Evolutionary conservation across 1,284 basidiomycete species (phyloP), one percentile per base, ranked within the genome.

Genomic region (Wolfiporia cocos): DNA sequence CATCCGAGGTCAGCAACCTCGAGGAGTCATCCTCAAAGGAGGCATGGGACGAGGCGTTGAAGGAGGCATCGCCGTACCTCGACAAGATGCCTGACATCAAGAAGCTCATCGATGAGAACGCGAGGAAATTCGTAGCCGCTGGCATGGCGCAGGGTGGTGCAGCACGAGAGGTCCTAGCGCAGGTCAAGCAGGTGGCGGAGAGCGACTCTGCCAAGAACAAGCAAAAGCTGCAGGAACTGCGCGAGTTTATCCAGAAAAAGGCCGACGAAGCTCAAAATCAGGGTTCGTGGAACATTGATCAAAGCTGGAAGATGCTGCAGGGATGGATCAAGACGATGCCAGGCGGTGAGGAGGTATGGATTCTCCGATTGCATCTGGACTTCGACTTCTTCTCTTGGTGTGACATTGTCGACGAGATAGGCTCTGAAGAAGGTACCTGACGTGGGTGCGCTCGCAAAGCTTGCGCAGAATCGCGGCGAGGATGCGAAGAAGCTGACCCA

Each of bases 401-500:
- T n/a, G n/a, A n/a, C n/a, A n/a, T n/a, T n/a, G n/a, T n/a, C n/a
- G n/a, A 28, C 22, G 15, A n/a, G 23, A 11, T 34, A 58, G 54
- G 49, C 54, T 32, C 46, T 62, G 37, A 51, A 64, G 47, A 57
- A 61, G 30, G 43, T 57, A 21, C 59, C 64, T 14, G 55, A 63
- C 41, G 42, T 62, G 29, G 43, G 59, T 37, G 56, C 55, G n/a
- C 50, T 65, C 11, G 43, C 58, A 19, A 44, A 59, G 41, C 29
- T 66, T 6, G 53, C 62, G 30, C 47, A 56, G 45, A 50, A 58
- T 10, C 49, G 49, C 19, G 44, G 58, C n/a, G 59, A 62, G 19
- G 61, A 67, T 5, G 63, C 65, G 24, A 55, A 60, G 49, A 54
- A 60, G 28, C 49, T 67, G 11, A 55, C 57, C 17, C 50, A 60